Evolutionary conservation across 345 rosid species (phyloP).

Genomic region (Abelmoschus esculentus): DNA sequence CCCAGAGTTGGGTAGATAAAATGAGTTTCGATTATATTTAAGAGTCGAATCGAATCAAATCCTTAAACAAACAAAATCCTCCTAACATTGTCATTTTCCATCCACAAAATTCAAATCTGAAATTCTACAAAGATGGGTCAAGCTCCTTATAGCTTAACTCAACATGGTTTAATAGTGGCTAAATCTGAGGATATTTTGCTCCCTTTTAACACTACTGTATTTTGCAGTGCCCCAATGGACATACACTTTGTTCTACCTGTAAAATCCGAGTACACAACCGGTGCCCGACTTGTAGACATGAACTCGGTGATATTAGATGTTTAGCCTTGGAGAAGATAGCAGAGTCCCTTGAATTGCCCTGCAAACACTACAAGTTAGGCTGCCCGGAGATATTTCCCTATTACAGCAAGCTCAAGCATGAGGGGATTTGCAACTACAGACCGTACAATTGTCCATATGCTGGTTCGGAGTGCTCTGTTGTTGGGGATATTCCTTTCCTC

Average conservation of each 20-base stretch:
- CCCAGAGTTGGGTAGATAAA: too few relatives aligned
- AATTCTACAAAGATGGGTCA: too few relatives aligned
- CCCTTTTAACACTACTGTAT: conserved; percentile 1
- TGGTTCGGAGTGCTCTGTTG: conserved; percentile 58
- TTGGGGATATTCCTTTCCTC: conserved; percentile 65
- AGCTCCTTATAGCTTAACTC: too few relatives aligned
- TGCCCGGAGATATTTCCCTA: conserved; percentile 80
- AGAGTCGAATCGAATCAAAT: too few relatives aligned
- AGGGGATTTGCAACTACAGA: conserved; percentile 58
- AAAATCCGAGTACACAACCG: conserved; percentile 69
- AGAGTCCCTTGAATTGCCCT: conserved; percentile 71
- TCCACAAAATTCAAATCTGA: too few relatives aligned
- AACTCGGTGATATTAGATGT: conserved; percentile 79
- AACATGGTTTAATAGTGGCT: too few relatives aligned
- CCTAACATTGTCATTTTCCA: too few relatives aligned
- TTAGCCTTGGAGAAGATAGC: conserved; percentile 78
- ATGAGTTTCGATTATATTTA: too few relatives aligned
- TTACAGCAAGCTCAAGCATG: conserved; percentile 72
- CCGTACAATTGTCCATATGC: conserved; percentile 78
- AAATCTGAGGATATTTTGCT: not conserved
- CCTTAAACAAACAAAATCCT: too few relatives aligned
- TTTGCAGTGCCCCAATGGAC: conserved; percentile 75
- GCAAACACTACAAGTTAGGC: conserved; percentile 63
- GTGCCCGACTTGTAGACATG: conserved; percentile 74
- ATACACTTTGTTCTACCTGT: conserved; percentile 79